Conservation (phyloP, 164 flowering plant genomes). For the Nymphaea colorata region DNA sequence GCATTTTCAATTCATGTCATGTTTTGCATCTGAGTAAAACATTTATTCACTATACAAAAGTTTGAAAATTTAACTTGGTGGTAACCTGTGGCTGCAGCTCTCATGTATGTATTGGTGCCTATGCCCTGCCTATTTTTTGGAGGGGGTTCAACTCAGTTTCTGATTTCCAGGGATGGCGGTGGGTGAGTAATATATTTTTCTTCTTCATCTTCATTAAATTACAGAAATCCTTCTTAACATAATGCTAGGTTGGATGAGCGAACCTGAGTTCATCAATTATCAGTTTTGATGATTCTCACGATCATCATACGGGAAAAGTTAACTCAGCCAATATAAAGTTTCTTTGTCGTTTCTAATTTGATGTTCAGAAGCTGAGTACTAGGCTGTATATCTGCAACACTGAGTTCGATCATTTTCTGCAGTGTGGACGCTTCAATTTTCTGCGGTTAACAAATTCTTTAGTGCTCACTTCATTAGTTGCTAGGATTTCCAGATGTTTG, state of each 20-base stretch:
- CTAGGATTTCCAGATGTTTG: too few species aligned
- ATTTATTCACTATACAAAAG: neutral
- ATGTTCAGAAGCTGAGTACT: too few species aligned
- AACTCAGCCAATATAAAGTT: too few species aligned
- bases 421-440: too few species aligned
- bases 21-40: conserved; percentile 1
- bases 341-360: too few species aligned
- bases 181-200: conserved; percentile 38
- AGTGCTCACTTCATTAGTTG: too few species aligned
- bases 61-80: neutral
- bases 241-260: neutral
- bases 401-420: too few species aligned
- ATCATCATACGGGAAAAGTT: too few species aligned
- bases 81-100: conserved; percentile 34
- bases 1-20: neutral
- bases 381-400: too few species aligned
- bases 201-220: neutral
- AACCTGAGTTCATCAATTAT: neutral
- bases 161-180: conserved; percentile 87
- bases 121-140: conserved; percentile 98
- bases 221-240: neutral
- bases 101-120: conserved; percentile 91
- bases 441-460: too few species aligned
- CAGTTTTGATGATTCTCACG: neutral
- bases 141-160: conserved; percentile 84